Conservation (phyloP, 2,329 filamentous ascomycete species). For the Aureobasidium sp. region DNA sequence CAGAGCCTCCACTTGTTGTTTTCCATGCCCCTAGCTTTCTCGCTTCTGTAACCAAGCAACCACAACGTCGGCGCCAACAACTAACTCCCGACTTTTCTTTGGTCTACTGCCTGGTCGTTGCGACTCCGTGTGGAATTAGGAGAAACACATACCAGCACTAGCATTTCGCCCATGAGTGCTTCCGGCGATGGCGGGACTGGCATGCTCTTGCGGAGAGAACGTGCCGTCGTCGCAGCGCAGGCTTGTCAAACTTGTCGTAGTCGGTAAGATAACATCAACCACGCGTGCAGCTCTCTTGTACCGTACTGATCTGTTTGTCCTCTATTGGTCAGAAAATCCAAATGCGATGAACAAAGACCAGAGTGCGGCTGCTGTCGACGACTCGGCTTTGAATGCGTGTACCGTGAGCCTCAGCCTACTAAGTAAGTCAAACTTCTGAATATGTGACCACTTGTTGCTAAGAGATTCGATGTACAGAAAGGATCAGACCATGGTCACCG, state of each 20-base stretch:
- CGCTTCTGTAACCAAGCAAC: too few species aligned
- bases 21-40: too few species aligned
- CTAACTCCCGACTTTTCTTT: too few species aligned
- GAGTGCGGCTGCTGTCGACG: constrained; percentile 52
- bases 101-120: too few species aligned
- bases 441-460: not conserved
- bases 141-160: too few species aligned
- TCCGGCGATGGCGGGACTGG: not conserved
- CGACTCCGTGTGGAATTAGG: too few species aligned
- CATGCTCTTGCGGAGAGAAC: constrained; percentile 29
- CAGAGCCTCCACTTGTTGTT: too few species aligned
- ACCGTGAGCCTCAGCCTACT: constrained; percentile 52
- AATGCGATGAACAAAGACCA: constrained; percentile 55
- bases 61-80: too few species aligned
- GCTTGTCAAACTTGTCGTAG: constrained; percentile 51
- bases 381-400: constrained; percentile 50
- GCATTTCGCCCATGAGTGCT: too few species aligned
- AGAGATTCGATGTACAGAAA: constrained; percentile 37
- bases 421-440: constrained; percentile 43
- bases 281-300: too few species aligned
- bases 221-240: constrained; percentile 43
- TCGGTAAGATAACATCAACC: constrained; percentile 17
- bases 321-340: constrained; percentile 46
- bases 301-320: not conserved
- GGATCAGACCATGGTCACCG: constrained; percentile 54